These are phyloP conservation scores for Phylloporus sp. DNA, from an alignment of 768 basidiomycete species.

Conservation along the genomic window DNA sequence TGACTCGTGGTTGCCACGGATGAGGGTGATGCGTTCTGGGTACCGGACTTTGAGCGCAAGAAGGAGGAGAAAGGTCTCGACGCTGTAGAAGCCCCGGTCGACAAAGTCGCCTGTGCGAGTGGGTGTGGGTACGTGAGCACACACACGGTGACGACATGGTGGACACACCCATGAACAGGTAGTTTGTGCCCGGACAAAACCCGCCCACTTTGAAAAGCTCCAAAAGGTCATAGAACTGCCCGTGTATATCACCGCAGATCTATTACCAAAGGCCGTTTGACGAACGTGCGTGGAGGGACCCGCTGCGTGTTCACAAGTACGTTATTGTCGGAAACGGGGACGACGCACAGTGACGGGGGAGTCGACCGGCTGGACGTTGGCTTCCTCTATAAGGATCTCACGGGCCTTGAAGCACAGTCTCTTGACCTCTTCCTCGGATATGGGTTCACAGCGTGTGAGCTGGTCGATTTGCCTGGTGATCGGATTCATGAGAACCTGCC, in stretches of 20 bases:
- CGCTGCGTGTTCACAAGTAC: neutral
- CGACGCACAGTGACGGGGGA: slow-evolving; percentile 85
- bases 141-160: neutral
- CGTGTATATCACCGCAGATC: slow-evolving; percentile 96
- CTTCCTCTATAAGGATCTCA: slow-evolving; percentile 96
- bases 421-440: slow-evolving; percentile 95
- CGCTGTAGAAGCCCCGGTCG: slow-evolving; percentile 94
- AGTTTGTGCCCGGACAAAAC: slow-evolving; percentile 89
- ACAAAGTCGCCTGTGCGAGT: slow-evolving; percentile 82
- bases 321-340: slow-evolving; percentile 10
- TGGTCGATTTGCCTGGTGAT: slow-evolving; percentile 86
- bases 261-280: slow-evolving; percentile 24
- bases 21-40: slow-evolving; percentile 94
- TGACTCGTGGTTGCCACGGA: slow-evolving; percentile 96
- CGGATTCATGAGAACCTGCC: slow-evolving; percentile 22
- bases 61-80: slow-evolving; percentile 93
- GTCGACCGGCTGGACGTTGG: slow-evolving; percentile 94
- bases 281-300: neutral
- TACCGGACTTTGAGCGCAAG: slow-evolving; percentile 96
- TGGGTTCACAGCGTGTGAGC: slow-evolving; percentile 88
- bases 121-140: neutral
- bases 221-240: slow-evolving; percentile 95
- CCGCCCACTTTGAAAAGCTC: slow-evolving; percentile 94
- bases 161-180: slow-evolving; percentile 91
- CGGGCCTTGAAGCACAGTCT: slow-evolving; percentile 92